phyloP scores from a whole-genome alignment of 2,329 filamentous ascomycete genomes.

The Dactylellina cionopaga region DNA sequence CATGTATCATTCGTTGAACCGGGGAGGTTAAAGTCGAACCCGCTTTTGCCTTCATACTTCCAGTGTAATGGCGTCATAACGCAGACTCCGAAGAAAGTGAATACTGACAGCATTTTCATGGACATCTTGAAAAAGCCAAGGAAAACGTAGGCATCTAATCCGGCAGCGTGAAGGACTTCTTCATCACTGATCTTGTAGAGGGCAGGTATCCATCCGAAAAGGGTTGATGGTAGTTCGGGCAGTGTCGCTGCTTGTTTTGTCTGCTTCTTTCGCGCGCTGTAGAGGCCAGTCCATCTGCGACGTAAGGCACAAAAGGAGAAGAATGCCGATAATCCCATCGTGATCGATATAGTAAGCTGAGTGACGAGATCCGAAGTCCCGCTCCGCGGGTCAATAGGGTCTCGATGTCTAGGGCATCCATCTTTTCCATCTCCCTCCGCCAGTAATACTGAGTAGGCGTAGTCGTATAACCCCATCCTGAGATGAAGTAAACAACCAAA shows the following conservation, averaged over 20 bases:
- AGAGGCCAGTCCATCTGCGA: constrained; percentile 89
- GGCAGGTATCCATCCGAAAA: constrained; percentile 92
- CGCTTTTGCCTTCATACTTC: constrained; percentile 65
- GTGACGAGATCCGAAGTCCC: constrained; percentile 63
- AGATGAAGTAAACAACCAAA: not conserved
- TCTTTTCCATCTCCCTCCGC: constrained; percentile 14
- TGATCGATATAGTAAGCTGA: constrained; percentile 77
- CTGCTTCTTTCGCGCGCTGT: constrained; percentile 85
- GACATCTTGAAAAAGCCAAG: constrained; percentile 96
- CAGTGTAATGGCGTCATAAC: constrained; percentile 88
- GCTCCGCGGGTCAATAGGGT: constrained; percentile 59
- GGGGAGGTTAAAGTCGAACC: constrained; percentile 20
- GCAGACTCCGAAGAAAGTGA: constrained; percentile 81
- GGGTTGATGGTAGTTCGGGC: constrained; percentile 81
- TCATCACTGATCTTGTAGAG: constrained; percentile 87
- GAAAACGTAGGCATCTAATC: constrained; percentile 92
- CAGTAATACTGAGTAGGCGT: constrained; percentile 51
- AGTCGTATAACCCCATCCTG: constrained; percentile 47
- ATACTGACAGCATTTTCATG: constrained; percentile 79
- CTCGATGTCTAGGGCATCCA: constrained; percentile 54
- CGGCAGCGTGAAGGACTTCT: constrained; percentile 87
- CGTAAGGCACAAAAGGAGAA: constrained; percentile 83
- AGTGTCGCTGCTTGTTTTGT: constrained; percentile 69
- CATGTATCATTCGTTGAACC: constrained; percentile 39
- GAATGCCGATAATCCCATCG: constrained; percentile 76